Evolutionary conservation across 1,284 basidiomycete species (phyloP), one percentile per base, ranked within the genome.

Genomic region (Ustilago crameri): DNA sequence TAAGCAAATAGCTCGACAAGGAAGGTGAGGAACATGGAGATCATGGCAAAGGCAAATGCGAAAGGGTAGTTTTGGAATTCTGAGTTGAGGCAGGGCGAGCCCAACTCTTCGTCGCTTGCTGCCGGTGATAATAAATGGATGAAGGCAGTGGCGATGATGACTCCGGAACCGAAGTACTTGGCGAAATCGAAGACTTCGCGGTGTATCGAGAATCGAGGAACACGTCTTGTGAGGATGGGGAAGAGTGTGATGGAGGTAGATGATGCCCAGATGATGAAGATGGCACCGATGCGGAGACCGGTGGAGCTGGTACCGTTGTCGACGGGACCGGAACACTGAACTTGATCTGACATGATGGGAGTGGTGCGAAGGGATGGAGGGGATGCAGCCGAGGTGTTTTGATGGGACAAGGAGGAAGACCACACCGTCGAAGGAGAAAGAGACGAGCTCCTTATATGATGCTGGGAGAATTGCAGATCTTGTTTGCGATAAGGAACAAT

Each of bases 111-210:
- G n/a, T 60, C 48, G 23, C 72, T 58, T 8, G 62, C 55, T 10
- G 62, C 80, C 1, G 80, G 79, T 34, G 62, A 61, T 5, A 83
- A 53, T 0, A 82, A 54, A 50, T 87, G 86, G 37, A 87, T 86
- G 63, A 86, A 85, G 3, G 85, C 84, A 5, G 95, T 98, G 0
- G 93, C 93, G 69, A 98, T 92, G 56, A 86, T 82, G 64, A 79
- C 69, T 51, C 50, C 73, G 9, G 92, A 93, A 46, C 95, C 95
- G 84, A 97, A 97, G 85, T 91, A 98, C 84, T 95, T 96, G 27
- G 91, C 91, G 81, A 95, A 93, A 59, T 73, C 74, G 71, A 78
- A 81, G 22, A 76, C 59, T 10, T 67, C 42, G 0, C 57, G 63
- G 3, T 85, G 85, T 15, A 86, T 75, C 3, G 58, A 38, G 18